Evolutionary conservation across 768 basidiomycete genomes (phyloP).

Genomic region (Mycena maculata): DNA sequence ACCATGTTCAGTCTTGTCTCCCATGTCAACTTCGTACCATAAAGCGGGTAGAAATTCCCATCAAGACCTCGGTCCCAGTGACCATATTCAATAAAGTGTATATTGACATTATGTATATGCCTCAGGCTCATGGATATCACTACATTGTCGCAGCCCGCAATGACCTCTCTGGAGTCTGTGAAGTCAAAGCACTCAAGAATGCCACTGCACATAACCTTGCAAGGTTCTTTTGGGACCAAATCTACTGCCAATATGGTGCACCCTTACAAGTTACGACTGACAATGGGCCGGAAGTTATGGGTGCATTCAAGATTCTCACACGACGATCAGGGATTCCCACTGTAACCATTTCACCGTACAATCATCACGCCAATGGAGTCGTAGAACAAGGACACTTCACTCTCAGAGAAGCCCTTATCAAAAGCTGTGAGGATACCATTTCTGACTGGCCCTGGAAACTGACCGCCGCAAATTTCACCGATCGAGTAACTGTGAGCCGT

Average conservation of each 20-base stretch:
- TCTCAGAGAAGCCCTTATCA: background rate
- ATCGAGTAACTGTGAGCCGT: constrained; percentile 27
- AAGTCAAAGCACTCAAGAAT: constrained; percentile 35
- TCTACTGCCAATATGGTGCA: constrained; percentile 44
- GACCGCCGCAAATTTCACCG: background rate
- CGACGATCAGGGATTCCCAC: background rate
- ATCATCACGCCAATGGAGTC: background rate
- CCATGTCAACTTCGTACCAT: no score
- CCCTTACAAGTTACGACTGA: constrained; percentile 40
- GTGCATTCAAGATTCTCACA: constrained; percentile 17
- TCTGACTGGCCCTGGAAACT: background rate
- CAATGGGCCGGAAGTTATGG: constrained; percentile 39
- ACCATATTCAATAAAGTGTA: constrained; percentile 33
- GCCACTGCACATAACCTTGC: constrained; percentile 25
- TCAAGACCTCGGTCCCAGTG: background rate
- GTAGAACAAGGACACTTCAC: background rate
- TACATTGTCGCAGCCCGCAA: constrained; percentile 41
- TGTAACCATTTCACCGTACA: background rate
- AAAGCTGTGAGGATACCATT: background rate
- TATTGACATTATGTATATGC: constrained; percentile 41
- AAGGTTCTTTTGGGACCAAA: constrained; percentile 44
- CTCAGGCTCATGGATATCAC: constrained; percentile 27
- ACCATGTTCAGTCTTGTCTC: constrained; percentile 27
- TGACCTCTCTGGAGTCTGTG: constrained; percentile 39
- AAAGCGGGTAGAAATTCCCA: constrained; percentile 1